A percentile compares a stretch with the other conserved stretches of the same genome.
phyloP scores from a whole-genome alignment of 306 rosid genomes.

The Cotoneaster glaucophyllus region DNA sequence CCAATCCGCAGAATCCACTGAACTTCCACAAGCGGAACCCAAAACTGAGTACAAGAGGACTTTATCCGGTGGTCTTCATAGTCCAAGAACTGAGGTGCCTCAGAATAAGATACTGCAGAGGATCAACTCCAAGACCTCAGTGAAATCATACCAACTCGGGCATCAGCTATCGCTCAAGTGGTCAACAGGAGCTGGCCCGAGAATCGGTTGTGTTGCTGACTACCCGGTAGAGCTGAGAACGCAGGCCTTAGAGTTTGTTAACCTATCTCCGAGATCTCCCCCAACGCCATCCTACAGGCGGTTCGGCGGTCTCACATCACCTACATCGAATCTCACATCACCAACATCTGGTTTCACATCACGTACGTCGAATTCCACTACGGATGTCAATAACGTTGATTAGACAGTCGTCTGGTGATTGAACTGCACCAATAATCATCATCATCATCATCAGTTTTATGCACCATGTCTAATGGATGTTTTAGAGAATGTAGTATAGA shows the following conservation, averaged over 20 bases:
- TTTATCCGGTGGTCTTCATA: slow-evolving; percentile 86
- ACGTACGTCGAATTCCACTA: not conserved
- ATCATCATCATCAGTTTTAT: slow-evolving; percentile 3
- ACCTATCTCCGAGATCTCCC: slow-evolving; percentile 57
- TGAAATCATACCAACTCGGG: slow-evolving; percentile 76
- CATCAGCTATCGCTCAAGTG: slow-evolving; percentile 68
- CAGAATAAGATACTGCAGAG: slow-evolving; percentile 56
- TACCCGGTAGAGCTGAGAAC: slow-evolving; percentile 70
- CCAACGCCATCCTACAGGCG: slow-evolving; percentile 41
- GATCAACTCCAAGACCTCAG: slow-evolving; percentile 78
- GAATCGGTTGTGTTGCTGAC: slow-evolving; percentile 93
- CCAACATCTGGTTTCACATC: not conserved
- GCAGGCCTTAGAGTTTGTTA: slow-evolving; percentile 79
- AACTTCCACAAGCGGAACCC: slow-evolving; percentile 15
- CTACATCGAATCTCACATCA: not conserved
- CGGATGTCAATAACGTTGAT: slow-evolving; percentile 7
- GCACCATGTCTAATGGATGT: slow-evolving; percentile 17
- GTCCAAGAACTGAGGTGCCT: slow-evolving; percentile 83
- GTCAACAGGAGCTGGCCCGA: slow-evolving; percentile 96
- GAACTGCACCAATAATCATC: slow-evolving; percentile 4
- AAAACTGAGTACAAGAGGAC: slow-evolving; percentile 50
- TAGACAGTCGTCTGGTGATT: slow-evolving; percentile 16
- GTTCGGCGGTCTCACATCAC: slow-evolving; percentile 30
- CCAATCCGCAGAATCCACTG: slow-evolving; percentile 22
- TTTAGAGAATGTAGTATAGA: slow-evolving; percentile 4